Evolutionary conservation across 306 rosid genomes (phyloP), one percentile per base, ranked within the genome.

Genomic region (Ceratonia siliqua): DNA sequence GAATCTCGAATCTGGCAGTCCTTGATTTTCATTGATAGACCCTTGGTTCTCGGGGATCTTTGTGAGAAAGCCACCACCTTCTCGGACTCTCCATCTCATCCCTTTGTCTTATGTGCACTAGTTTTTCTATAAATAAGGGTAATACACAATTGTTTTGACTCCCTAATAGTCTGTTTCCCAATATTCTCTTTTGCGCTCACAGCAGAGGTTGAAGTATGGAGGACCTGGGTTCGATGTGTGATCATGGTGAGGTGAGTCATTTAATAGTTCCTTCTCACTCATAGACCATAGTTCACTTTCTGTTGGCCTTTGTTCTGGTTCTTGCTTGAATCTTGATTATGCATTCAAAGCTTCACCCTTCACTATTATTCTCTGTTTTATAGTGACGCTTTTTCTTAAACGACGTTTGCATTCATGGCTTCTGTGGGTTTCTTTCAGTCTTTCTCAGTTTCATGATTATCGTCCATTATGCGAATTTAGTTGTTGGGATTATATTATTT

Each of bases 211-310:
- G 39, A n/a, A 75, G 55, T n/a, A 92, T 89, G 95, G 91, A 93
- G 70, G 79, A 84, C 8, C 48, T 88, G 57, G 78, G 75, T 73
- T 81, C 83, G 20, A 28, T 76, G 3, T 86, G 91, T 90, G 77
- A 57, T 58, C 78, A 43, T 54, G 85, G 66, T 1, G 89, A 90
- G 95, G 98, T 93, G 75, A 73, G 90, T 82, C 67, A 55, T 66
- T 53, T 53, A 68, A 36, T 41, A 39, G 8, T 59, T 65, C 10
- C 27, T 50, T 18, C 18, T 18, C 30, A 48, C 35, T 6, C 50
- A 17, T 24, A 21, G 0, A 66, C 46, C 25, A 28, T 24, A 21
- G 0, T 70, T 53, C 25, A 28, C 54, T 70, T 45, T 43, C 10
- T 63, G 63, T 77, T 35, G 38, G 12, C 6, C 59, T 71, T 65